These are phyloP conservation scores for Buddleja alternifolia DNA, from an alignment of 257 asterid genomes.

Conservation along the genomic window DNA sequence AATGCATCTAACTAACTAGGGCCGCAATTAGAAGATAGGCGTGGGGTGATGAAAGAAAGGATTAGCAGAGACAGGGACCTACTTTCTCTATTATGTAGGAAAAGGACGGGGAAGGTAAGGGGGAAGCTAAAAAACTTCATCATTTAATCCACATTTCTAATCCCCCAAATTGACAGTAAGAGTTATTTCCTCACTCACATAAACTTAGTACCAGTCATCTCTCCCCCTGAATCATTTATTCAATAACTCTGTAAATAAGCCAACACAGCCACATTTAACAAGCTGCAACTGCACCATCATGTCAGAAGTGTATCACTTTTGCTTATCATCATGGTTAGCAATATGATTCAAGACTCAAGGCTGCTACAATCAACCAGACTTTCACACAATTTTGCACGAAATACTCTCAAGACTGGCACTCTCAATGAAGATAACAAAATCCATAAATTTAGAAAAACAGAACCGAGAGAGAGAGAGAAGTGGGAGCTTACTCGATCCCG, in stretches of 20 bases:
- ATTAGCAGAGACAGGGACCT: background rate
- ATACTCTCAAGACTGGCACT: background rate
- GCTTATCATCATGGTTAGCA: background rate
- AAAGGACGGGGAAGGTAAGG: background rate
- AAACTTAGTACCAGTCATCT: too few relatives aligned
- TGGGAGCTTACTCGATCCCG: conserved; percentile 72
- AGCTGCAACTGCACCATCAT: too few relatives aligned
- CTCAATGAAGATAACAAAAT: background rate
- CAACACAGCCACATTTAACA: too few relatives aligned
- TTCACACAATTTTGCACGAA: background rate
- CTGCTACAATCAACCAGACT: background rate
- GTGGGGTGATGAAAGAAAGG: background rate
- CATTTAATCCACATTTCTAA: conserved; percentile 6
- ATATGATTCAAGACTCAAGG: background rate
- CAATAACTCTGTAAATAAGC: background rate
- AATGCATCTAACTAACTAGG: background rate
- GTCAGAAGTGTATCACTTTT: background rate
- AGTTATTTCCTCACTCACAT: too few relatives aligned
- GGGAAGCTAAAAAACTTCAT: background rate
- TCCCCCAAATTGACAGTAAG: background rate
- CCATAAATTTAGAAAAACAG: background rate
- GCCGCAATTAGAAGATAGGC: background rate
- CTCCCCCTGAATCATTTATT: too few relatives aligned
- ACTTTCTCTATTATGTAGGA: background rate
- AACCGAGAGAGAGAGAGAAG: too few relatives aligned